Conservation (phyloP, 2,329 filamentous ascomycete species). For the Aschersonia sp. region DNA sequence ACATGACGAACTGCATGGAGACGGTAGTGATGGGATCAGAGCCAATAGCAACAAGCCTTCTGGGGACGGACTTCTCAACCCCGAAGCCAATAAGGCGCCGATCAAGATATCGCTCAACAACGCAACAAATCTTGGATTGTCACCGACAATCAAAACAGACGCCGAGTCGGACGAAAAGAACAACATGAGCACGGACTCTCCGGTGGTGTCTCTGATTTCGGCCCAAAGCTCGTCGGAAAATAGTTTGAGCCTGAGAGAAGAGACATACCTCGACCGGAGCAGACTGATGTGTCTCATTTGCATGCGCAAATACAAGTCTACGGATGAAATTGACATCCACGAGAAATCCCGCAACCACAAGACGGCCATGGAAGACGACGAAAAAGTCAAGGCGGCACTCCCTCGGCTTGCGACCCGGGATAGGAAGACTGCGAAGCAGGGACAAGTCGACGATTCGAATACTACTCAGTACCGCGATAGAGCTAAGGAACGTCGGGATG, state of each 20-base stretch:
- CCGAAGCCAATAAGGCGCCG: slow-evolving; percentile 5
- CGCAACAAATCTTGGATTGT: slow-evolving; percentile 1
- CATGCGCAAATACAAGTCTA: slow-evolving; percentile 30
- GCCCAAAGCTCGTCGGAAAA: not conserved
- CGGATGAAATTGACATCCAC: slow-evolving; percentile 26
- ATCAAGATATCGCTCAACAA: slow-evolving; percentile 19
- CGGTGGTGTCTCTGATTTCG: not conserved
- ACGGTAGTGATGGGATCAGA: slow-evolving; percentile 1
- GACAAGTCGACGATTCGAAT: slow-evolving; percentile 7
- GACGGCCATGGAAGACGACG: slow-evolving; percentile 22
- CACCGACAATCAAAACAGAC: not conserved
- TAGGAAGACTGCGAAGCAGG: slow-evolving; percentile 17
- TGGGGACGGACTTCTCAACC: slow-evolving; percentile 1
- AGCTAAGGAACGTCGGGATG: slow-evolving; percentile 50
- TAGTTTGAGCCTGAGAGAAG: slow-evolving; percentile 1
- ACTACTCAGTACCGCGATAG: slow-evolving; percentile 44
- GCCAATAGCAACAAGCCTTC: not conserved
- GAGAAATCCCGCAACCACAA: slow-evolving; percentile 27
- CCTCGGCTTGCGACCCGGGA: slow-evolving; percentile 24
- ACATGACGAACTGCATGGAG: slow-evolving; percentile 23
- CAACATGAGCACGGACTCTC: not conserved
- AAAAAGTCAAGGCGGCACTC: slow-evolving; percentile 33
- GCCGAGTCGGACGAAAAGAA: not conserved
- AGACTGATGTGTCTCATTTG: slow-evolving; percentile 30
- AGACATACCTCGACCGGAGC: slow-evolving; percentile 45